phyloP scores from a whole-genome alignment of 148 eudicot species.

The Cornus florida region DNA sequence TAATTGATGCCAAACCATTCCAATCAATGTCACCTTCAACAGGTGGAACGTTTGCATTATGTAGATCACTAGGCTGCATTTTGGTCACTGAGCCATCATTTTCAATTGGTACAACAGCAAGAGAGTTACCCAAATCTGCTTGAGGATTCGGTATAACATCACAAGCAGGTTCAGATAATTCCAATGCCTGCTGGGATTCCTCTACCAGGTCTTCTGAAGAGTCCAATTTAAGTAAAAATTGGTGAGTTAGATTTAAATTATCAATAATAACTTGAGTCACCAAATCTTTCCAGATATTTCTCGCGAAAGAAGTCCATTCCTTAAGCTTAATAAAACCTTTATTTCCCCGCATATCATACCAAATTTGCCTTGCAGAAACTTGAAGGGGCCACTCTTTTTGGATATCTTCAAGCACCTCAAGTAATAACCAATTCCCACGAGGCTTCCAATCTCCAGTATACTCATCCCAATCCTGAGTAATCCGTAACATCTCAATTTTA shows the following conservation, averaged over 20 bases:
- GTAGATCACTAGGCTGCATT: constrained; percentile 1
- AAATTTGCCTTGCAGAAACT: constrained; percentile 75
- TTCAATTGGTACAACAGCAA: constrained; percentile 19
- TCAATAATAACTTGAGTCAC: constrained; percentile 40
- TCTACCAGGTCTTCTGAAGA: constrained; percentile 22
- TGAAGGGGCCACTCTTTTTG: constrained; percentile 42
- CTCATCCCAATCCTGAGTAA: constrained; percentile 80
- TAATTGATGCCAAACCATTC: constrained; percentile 9
- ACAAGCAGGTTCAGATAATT: constrained; percentile 15
- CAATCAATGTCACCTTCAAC: constrained; percentile 8
- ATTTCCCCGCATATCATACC: constrained; percentile 73
- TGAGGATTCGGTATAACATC: constrained; percentile 19
- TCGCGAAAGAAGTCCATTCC: constrained; percentile 61
- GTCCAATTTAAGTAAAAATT: constrained; percentile 27
- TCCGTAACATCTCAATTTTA: constrained; percentile 30
- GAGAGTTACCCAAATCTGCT: constrained; percentile 14
- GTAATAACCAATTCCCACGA: constrained; percentile 78
- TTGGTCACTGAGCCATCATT: neutral
- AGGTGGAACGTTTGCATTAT: neutral
- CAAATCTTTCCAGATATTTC: constrained; percentile 48
- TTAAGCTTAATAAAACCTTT: constrained; percentile 34
- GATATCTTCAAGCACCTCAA: constrained; percentile 52
- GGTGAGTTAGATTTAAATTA: constrained; percentile 39
- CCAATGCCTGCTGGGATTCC: constrained; percentile 21
- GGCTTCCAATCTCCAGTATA: constrained; percentile 53